Percentiles rank a stretch among this genome's conserved stretches.
Evolutionary conservation across 495 filamentous ascomycete genomes (phyloP).

Genomic region (Penicillium taxi): DNA sequence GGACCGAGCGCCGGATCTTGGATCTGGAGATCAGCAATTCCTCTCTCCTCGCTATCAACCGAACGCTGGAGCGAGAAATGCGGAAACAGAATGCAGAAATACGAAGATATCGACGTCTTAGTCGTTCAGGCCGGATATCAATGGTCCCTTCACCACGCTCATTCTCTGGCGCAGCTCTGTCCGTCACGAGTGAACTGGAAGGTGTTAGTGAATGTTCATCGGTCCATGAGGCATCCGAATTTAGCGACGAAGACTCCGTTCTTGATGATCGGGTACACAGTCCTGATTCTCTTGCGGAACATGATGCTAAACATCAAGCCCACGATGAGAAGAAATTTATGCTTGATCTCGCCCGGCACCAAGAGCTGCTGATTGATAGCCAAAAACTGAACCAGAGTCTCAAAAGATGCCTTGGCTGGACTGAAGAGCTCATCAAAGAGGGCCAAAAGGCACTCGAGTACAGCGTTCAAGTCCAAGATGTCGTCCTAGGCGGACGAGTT

Average conservation of each 20-base stretch:
- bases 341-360: constrained; percentile 81
- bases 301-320: constrained; percentile 34
- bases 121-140: constrained; percentile 66
- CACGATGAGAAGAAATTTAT: constrained; percentile 69
- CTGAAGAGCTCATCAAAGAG: constrained; percentile 82
- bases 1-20: constrained; percentile 87
- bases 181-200: constrained; percentile 31
- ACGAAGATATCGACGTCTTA: constrained; percentile 72
- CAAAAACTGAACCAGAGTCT: constrained; percentile 92
- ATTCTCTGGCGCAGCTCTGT: constrained; percentile 31
- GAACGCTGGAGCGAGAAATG: constrained; percentile 83
- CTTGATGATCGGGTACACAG: constrained; percentile 27
- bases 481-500: constrained; percentile 77
- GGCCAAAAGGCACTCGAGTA: constrained; percentile 82
- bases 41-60: constrained; percentile 92
- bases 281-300: constrained; percentile 30
- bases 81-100: constrained; percentile 86
- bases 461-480: constrained; percentile 62
- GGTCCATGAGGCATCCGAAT: constrained; percentile 36
- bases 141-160: constrained; percentile 39
- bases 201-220: constrained; percentile 32
- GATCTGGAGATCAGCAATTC: constrained; percentile 98
- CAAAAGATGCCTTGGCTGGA: constrained; percentile 76
- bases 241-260: constrained; percentile 41
- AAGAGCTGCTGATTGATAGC: constrained; percentile 75